Evolutionary conservation across 768 basidiomycete genomes (phyloP).

Genomic region (Cytidiella melzeri): DNA sequence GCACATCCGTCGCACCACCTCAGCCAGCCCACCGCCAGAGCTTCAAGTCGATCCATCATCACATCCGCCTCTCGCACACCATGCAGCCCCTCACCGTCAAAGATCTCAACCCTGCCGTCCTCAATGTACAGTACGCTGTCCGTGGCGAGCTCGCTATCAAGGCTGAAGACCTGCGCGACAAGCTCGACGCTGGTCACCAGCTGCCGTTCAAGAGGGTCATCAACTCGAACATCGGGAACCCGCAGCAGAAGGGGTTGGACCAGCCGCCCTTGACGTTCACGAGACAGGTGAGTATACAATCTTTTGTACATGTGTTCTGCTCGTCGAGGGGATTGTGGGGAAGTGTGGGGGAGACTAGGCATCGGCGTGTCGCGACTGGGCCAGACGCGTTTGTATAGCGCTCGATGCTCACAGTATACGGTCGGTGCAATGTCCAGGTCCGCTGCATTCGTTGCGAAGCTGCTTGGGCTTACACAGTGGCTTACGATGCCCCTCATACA

Average conservation of each 20-base stretch:
- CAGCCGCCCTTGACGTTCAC: conserved; percentile 90
- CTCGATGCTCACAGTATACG: too few relatives aligned
- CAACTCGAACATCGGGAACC: conserved; percentile 96
- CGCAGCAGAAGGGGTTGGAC: conserved; percentile 91
- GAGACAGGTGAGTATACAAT: conserved; percentile 63
- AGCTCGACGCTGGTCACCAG: conserved; percentile 45
- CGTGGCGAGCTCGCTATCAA: conserved; percentile 95
- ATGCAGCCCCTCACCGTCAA: conserved; percentile 50
- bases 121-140: conserved; percentile 93
- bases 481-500: too few relatives aligned
- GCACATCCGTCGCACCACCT: not conserved
- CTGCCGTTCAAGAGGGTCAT: conserved; percentile 89
- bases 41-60: not conserved
- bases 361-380: not conserved
- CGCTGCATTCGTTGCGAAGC: too few relatives aligned
- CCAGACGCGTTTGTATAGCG: not conserved
- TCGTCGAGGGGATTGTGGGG: not conserved
- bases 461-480: too few relatives aligned
- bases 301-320: not conserved
- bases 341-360: not conserved
- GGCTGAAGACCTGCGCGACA: conserved; percentile 75
- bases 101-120: conserved; percentile 77
- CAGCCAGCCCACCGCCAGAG: not conserved
- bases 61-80: conserved; percentile 4
- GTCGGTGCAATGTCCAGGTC: too few relatives aligned